Percentiles rank a stretch among this genome's conserved stretches.
Conservation (phyloP, 371 early-diverging fungal genomes). For the Mucor mucedo region DNA sequence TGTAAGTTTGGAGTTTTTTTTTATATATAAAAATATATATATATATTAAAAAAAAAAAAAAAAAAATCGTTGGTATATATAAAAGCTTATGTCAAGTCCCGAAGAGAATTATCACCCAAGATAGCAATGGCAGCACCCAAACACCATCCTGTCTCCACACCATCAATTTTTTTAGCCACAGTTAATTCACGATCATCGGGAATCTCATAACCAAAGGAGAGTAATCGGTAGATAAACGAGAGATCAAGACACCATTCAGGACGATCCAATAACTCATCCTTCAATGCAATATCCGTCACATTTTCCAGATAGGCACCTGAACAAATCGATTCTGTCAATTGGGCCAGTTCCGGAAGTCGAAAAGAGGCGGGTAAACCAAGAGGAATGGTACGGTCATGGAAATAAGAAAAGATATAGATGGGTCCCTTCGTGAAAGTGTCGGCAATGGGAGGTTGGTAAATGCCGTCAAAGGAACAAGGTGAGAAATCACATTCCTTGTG, state of each 20-base stretch:
- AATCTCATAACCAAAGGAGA: constrained; percentile 87
- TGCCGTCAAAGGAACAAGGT: constrained; percentile 92
- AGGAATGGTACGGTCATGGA: constrained; percentile 87
- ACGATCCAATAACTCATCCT: constrained; percentile 57
- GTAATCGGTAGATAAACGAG: constrained; percentile 83
- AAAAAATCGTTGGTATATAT: constrained; percentile 3
- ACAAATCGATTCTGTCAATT: constrained; percentile 70
- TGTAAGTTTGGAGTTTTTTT: neutral
- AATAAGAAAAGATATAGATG: constrained; percentile 94
- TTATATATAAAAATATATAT: neutral
- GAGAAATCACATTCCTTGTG: constrained; percentile 55
- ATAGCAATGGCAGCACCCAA: constrained; percentile 90
- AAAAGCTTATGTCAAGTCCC: neutral
- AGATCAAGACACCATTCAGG: constrained; percentile 90
- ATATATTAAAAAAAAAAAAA: neutral
- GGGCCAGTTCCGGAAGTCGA: constrained; percentile 60
- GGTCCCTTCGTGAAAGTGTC: constrained; percentile 75
- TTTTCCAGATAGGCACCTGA: constrained; percentile 58
- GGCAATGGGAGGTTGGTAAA: constrained; percentile 83
- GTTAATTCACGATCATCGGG: constrained; percentile 71
- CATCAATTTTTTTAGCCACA: constrained; percentile 92
- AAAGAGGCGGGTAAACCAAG: constrained; percentile 69
- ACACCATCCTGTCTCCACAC: constrained; percentile 96
- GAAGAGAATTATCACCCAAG: constrained; percentile 58
- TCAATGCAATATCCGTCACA: constrained; percentile 49